Percentiles rank a stretch among this genome's conserved stretches.
These are phyloP conservation scores for Gracilaria gracilis DNA, from an alignment of 23 red algal genomes.

Conservation along the genomic window DNA sequence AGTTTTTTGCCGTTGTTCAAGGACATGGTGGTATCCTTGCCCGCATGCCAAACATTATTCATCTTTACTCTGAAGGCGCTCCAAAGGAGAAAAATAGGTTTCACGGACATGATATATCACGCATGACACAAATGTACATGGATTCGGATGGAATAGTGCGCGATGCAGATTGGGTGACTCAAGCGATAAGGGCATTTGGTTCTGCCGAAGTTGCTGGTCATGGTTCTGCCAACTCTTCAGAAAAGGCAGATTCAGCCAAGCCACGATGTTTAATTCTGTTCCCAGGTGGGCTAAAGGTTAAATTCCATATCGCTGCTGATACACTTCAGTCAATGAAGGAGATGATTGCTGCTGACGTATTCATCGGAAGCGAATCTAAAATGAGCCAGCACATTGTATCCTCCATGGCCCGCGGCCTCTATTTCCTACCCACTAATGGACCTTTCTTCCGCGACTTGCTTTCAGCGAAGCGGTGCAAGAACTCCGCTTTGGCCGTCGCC, in stretches of 20 bases:
- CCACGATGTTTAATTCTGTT: not conserved
- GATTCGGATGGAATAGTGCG: constrained; percentile 42
- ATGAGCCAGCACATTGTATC: constrained; percentile 64
- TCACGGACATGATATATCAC: constrained; percentile 45
- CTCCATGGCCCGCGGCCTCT: constrained; percentile 20
- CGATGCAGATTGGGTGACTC: constrained; percentile 34
- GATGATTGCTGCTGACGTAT: constrained; percentile 71
- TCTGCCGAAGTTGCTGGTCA: not conserved
- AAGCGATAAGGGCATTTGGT: constrained; percentile 11
- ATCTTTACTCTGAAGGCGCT: constrained; percentile 58
- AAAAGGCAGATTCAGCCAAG: not conserved
- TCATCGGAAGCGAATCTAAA: constrained; percentile 63
- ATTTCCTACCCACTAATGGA: not conserved
- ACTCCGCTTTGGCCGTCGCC: no score
- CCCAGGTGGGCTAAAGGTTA: constrained; percentile 30
- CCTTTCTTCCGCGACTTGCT: no score
- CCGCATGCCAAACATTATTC: constrained; percentile 35
- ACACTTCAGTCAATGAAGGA: constrained; percentile 60
- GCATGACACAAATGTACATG: constrained; percentile 20
- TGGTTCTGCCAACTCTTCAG: not conserved
- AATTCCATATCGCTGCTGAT: constrained; percentile 57
- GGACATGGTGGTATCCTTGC: constrained; percentile 46
- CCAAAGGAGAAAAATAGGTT: not conserved
- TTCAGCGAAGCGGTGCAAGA: no score
- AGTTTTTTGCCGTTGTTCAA: constrained; percentile 36